Evolutionary conservation across 257 asterid genomes (phyloP).

Genomic region (Solanum piurae): DNA sequence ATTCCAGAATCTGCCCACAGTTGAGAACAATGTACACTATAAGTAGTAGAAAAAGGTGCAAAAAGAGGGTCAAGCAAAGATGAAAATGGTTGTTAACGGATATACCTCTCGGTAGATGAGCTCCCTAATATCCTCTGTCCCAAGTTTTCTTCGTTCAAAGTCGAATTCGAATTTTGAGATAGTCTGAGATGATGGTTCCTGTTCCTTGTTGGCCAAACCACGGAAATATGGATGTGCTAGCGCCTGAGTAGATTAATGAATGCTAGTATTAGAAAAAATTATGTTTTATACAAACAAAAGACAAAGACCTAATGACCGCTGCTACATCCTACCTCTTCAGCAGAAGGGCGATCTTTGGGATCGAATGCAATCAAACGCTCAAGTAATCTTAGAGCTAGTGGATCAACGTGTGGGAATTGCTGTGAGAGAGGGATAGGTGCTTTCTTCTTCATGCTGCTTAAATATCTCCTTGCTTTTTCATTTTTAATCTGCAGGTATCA

Average conservation of each 20-base stretch:
- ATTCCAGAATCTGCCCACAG: constrained; percentile 89
- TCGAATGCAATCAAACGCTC: constrained; percentile 76
- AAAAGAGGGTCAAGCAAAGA: constrained; percentile 1
- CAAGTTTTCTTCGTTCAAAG: constrained; percentile 70
- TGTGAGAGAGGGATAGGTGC: constrained; percentile 52
- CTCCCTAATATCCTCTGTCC: constrained; percentile 74
- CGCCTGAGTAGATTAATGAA: constrained; percentile 41
- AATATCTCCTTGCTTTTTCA: constrained; percentile 87
- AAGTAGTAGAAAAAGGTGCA: constrained; percentile 20
- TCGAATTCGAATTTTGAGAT: constrained; percentile 89
- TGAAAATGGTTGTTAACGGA: constrained; percentile 5
- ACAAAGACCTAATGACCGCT: not conserved
- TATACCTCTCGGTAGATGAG: constrained; percentile 88
- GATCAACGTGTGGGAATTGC: constrained; percentile 72
- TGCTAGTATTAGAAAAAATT: constrained; percentile 2
- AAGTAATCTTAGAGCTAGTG: constrained; percentile 81
- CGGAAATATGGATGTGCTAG: constrained; percentile 78
- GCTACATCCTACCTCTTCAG: constrained; percentile 54
- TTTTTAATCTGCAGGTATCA: constrained; percentile 60
- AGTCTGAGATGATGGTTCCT: constrained; percentile 73
- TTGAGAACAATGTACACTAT: constrained; percentile 25
- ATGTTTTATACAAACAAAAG: not conserved
- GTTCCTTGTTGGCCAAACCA: constrained; percentile 73
- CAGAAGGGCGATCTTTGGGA: constrained; percentile 90
- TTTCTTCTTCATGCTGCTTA: constrained; percentile 80